phyloP scores from a whole-genome alignment of 2,329 filamentous ascomycete genomes.

The Pseudogymnoascus sp. region DNA sequence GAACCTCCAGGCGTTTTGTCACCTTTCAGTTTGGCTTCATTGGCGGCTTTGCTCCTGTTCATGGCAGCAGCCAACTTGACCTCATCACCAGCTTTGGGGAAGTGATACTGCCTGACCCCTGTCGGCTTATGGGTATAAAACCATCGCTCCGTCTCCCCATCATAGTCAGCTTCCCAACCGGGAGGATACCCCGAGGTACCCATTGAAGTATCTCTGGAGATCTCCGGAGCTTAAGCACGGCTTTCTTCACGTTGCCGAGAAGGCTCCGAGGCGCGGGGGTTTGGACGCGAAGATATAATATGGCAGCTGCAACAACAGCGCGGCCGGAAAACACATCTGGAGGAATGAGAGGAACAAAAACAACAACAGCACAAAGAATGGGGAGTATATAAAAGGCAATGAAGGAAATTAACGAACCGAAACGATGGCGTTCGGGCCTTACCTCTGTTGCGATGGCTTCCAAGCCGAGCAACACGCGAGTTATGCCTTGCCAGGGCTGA shows the following conservation, averaged over 20 bases:
- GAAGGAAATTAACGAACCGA: neutral
- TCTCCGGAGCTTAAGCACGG: neutral
- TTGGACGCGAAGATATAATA: neutral
- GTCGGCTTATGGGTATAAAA: slow-evolving; percentile 15
- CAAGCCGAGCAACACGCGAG: neutral
- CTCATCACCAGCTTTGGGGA: slow-evolving; percentile 16
- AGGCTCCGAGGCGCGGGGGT: neutral
- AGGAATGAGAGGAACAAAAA: neutral
- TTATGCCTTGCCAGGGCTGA: slow-evolving; percentile 8
- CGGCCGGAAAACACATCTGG: neutral
- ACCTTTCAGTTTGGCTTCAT: neutral
- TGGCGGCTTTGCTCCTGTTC: neutral
- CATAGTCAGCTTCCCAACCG: slow-evolving; percentile 16
- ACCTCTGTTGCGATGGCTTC: neutral
- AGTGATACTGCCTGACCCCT: slow-evolving; percentile 14
- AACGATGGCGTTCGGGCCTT: neutral
- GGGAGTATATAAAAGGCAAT: neutral
- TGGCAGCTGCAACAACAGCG: neutral
- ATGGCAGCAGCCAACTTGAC: neutral
- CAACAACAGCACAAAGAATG: neutral
- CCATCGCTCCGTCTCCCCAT: slow-evolving; percentile 14
- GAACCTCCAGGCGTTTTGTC: neutral
- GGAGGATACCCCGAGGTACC: slow-evolving; percentile 8
- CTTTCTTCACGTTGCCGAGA: neutral
- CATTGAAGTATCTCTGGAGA: neutral